phyloP scores from a whole-genome alignment of 2,329 filamentous ascomycete genomes.

The Chrysosporium queenslandicum region DNA sequence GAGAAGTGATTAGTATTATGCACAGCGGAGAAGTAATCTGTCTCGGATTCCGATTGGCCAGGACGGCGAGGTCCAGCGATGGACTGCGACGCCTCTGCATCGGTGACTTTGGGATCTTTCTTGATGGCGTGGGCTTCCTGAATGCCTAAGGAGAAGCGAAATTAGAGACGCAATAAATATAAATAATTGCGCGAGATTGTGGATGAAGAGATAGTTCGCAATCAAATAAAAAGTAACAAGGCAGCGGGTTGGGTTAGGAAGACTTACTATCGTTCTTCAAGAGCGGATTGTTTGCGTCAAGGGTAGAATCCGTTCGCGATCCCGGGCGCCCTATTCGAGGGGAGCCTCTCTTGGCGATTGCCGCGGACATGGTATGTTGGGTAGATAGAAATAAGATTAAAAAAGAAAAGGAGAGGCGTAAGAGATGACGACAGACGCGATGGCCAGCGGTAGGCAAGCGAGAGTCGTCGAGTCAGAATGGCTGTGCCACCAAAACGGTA shows the following conservation, averaged over 20 bases:
- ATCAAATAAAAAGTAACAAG: too few relatives aligned
- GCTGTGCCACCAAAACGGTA: constrained; percentile 10
- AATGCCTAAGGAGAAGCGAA: constrained; percentile 11
- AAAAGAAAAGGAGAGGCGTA: constrained; percentile 3
- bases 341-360: constrained; percentile 31
- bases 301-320: constrained; percentile 32
- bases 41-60: constrained; percentile 18
- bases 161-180: neutral
- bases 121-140: constrained; percentile 18
- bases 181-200: too few relatives aligned
- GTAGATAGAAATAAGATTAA: constrained; percentile 13
- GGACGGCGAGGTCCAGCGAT: constrained; percentile 61
- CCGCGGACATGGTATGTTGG: constrained; percentile 31
- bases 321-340: constrained; percentile 24
- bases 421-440: constrained; percentile 14
- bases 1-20: constrained; percentile 43
- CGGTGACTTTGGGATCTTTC: constrained; percentile 38
- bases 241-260: neutral
- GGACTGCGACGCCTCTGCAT: constrained; percentile 53
- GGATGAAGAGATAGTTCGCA: too few relatives aligned
- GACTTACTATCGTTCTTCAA: constrained; percentile 34
- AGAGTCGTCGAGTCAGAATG: constrained; percentile 14
- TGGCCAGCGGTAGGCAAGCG: constrained; percentile 16
- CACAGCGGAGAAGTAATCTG: constrained; percentile 59
- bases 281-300: constrained; percentile 36